Percentiles rank a stretch among this genome's conserved stretches.
Evolutionary conservation across 2,329 filamentous ascomycete species (phyloP).

Genomic region (Claviceps paspali): DNA sequence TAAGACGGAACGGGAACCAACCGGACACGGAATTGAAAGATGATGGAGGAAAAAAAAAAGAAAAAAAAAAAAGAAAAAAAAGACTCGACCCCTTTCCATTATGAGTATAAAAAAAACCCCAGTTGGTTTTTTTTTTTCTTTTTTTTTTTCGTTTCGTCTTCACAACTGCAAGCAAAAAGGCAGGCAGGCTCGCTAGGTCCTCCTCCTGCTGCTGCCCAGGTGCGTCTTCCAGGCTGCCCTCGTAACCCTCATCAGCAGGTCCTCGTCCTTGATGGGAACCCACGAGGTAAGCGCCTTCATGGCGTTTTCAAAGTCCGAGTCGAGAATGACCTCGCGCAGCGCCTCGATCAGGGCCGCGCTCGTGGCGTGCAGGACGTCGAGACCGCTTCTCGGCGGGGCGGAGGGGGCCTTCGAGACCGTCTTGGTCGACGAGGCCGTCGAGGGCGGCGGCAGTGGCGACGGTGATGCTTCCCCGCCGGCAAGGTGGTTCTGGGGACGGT

Average conservation of each 20-base stretch:
- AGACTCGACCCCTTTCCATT: no score
- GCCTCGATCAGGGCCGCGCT: conserved; percentile 83
- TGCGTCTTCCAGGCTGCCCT: conserved; percentile 70
- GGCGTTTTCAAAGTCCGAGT: conserved; percentile 90
- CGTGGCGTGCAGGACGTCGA: conserved; percentile 82
- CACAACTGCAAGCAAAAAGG: conserved; percentile 11
- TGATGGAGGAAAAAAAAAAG: not conserved
- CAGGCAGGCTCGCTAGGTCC: conserved; percentile 18
- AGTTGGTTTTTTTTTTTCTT: no score
- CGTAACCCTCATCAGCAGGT: conserved; percentile 80
- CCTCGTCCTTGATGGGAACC: conserved; percentile 87
- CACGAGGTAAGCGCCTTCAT: conserved; percentile 96
- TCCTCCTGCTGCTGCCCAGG: conserved; percentile 33
- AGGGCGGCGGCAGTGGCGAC: no score
- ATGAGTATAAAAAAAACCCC: conserved; percentile 7
- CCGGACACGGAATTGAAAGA: no score
- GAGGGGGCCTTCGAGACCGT: conserved; percentile 3
- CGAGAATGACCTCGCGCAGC: conserved; percentile 72
- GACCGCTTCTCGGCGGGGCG: conserved; percentile 27
- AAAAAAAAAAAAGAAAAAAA: not conserved
- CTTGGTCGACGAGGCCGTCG: not conserved
- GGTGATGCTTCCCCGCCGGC: no score
- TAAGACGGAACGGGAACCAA: no score
- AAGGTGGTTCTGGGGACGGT: not conserved
- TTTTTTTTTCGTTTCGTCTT: no score